phyloP scores from a whole-genome alignment of 331 rosid genomes.

The Spiraea crenata region DNA sequence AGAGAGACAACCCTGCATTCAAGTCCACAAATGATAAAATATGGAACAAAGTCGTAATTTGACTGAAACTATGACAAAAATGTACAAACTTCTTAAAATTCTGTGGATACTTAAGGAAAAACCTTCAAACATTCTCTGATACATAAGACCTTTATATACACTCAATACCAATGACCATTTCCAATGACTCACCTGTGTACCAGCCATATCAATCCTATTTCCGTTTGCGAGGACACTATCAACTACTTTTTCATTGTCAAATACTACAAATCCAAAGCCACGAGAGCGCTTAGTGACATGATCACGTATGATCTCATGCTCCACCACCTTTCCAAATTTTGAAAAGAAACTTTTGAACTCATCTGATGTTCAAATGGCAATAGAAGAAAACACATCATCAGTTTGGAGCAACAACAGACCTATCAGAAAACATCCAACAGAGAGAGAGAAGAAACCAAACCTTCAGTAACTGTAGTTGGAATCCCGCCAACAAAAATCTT shows the following conservation, averaged over 20 bases:
- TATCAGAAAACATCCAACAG: neutral
- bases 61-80: neutral
- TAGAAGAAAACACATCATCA: neutral
- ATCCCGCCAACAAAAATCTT: slow-evolving; percentile 67
- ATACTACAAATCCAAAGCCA: slow-evolving; percentile 66
- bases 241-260: slow-evolving; percentile 53
- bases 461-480: slow-evolving; percentile 50
- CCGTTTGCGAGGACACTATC: slow-evolving; percentile 58
- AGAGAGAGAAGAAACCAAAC: slow-evolving; percentile 21
- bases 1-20: slow-evolving; percentile 31
- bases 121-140: neutral
- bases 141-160: slow-evolving; percentile 10
- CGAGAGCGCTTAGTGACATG: slow-evolving; percentile 59
- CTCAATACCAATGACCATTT: slow-evolving; percentile 11
- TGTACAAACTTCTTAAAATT: neutral
- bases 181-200: slow-evolving; percentile 59
- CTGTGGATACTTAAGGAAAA: slow-evolving; percentile 5
- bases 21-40: slow-evolving; percentile 15
- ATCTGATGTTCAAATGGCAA: slow-evolving; percentile 32
- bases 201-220: slow-evolving; percentile 65
- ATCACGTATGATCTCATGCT: slow-evolving; percentile 61
- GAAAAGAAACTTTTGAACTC: slow-evolving; percentile 55
- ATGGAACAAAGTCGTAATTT: neutral
- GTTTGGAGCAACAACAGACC: neutral
- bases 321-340: slow-evolving; percentile 53